phyloP scores from a whole-genome alignment of 2,329 filamentous ascomycete genomes.

The Blastomyces emzantsi region DNA sequence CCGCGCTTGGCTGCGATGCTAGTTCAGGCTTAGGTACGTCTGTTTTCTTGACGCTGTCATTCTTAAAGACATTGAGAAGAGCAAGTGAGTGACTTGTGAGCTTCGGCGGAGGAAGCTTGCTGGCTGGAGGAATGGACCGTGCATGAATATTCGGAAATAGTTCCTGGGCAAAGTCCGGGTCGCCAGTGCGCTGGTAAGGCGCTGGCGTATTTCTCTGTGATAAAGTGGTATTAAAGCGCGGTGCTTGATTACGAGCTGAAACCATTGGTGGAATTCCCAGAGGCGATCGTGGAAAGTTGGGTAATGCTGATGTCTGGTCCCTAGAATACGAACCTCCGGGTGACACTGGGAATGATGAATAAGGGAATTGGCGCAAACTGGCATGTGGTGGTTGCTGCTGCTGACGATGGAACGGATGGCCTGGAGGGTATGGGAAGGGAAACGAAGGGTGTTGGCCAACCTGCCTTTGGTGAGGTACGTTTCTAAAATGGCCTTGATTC shows the following conservation, averaged over 20 bases:
- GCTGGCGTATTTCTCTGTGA: constrained; percentile 20
- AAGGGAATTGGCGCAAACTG: not conserved
- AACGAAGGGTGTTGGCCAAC: constrained; percentile 26
- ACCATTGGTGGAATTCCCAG: not conserved
- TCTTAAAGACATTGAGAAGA: constrained; percentile 52
- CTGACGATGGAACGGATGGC: not conserved
- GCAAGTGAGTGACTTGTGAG: constrained; percentile 49
- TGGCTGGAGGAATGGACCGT: constrained; percentile 47
- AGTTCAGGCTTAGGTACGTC: constrained; percentile 19
- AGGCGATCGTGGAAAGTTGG: not conserved
- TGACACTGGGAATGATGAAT: not conserved
- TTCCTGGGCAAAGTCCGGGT: constrained; percentile 36
- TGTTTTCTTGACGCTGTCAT: constrained; percentile 23
- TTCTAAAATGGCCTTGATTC: constrained; percentile 40
- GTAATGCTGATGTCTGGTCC: not conserved
- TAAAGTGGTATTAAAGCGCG: not conserved
- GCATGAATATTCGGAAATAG: constrained; percentile 30
- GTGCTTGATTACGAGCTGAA: not conserved
- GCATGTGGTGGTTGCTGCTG: not conserved
- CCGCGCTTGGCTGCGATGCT: constrained; percentile 15
- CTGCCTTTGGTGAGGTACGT: constrained; percentile 42
- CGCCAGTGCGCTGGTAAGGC: constrained; percentile 41
- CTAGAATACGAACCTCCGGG: not conserved
- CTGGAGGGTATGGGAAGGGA: not conserved
- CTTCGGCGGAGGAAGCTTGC: constrained; percentile 48